Conservation (phyloP, 164 flowering plant genomes). For the Amborella trichopoda region DNA sequence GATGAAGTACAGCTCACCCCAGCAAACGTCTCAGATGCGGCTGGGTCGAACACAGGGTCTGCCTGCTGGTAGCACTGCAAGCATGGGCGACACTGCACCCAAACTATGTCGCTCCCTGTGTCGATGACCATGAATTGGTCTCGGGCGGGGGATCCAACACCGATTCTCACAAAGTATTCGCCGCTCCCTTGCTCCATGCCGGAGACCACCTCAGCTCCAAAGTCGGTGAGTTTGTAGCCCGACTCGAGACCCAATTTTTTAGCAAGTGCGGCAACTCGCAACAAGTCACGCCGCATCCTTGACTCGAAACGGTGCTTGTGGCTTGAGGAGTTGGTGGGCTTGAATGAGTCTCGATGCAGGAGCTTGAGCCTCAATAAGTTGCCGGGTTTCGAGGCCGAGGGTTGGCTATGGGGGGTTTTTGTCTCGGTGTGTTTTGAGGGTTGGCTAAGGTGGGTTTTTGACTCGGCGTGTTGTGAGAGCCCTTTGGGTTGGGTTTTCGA, state of each 20-base stretch:
- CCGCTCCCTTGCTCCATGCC: constrained; percentile 92
- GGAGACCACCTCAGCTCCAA: constrained; percentile 81
- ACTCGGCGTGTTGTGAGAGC: background rate
- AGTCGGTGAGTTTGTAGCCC: constrained; percentile 28
- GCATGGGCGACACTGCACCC: constrained; percentile 94
- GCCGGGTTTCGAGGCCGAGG: too few relatives aligned
- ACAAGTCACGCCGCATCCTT: constrained; percentile 39
- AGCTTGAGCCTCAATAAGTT: constrained; percentile 16
- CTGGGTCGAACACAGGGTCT: constrained; percentile 82
- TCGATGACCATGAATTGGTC: constrained; percentile 77
- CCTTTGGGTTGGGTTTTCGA: background rate
- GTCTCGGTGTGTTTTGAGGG: too few relatives aligned
- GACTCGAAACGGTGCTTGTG: constrained; percentile 23
- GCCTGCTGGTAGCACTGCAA: constrained; percentile 62
- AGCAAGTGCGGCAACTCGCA: constrained; percentile 27
- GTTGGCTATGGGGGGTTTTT: too few relatives aligned
- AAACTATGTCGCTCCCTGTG: constrained; percentile 77
- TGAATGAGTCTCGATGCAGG: constrained; percentile 15
- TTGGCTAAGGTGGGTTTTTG: background rate
- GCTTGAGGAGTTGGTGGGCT: constrained; percentile 2
- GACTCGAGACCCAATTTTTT: constrained; percentile 5
- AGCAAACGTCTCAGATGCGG: constrained; percentile 47
- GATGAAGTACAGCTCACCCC: constrained; percentile 56
- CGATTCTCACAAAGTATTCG: constrained; percentile 75
- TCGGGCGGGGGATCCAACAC: constrained; percentile 81